Base-by-base conservation (phyloP, 2,329 filamentous ascomycete species). In the Scortechinia acanthostroma region DNA sequence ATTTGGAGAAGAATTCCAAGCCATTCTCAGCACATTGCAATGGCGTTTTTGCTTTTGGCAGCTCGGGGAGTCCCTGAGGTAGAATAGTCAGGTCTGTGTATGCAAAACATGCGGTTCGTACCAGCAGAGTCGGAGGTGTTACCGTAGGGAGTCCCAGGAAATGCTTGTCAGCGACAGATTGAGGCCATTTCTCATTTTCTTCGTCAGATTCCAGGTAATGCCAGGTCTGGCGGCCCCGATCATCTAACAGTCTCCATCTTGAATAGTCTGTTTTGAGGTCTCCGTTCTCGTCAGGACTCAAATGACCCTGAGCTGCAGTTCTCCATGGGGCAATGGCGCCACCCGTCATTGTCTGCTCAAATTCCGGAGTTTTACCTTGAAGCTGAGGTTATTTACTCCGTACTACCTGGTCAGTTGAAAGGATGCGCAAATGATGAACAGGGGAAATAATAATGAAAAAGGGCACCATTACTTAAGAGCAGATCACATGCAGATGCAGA, bases 181-280 rank as follows among this genome's bases (percentile, higher is more conserved):
- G 79, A 16, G 81, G 80, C 80, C 81, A 85, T 46, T 67, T 60
- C 49, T 75, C 64, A 20, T 72, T 53, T 51, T 85, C 74, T 50
- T 79, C 71, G 23, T 83, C 78, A 2, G 69, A 72, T 51, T 74
- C 66, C 16, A 86, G 62, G 54, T 86, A 86, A 51, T 83, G 76
- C 81, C 81, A 86, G 49, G 78, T 84, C 53, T 86, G 80, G 44
- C 76, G 68, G 35, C 81, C 82, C 45, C 68, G 64, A 44, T 83
- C 76, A 53, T 83, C 71, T 45, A 69, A 68, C 46, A 86, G 60
- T 49, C 82, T 68, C 81, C 81, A 86, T 55, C 77, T 66, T 10
- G 70, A 66, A 50, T 75, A 74, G 56, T 86, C 80, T 3, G 80
- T 85, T 56, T 70, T 71, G 28, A 40, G 4, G 6, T 44, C 22